Conservation (phyloP, 2,329 filamentous ascomycete genomes). For the Botrytis hyacinthi region DNA sequence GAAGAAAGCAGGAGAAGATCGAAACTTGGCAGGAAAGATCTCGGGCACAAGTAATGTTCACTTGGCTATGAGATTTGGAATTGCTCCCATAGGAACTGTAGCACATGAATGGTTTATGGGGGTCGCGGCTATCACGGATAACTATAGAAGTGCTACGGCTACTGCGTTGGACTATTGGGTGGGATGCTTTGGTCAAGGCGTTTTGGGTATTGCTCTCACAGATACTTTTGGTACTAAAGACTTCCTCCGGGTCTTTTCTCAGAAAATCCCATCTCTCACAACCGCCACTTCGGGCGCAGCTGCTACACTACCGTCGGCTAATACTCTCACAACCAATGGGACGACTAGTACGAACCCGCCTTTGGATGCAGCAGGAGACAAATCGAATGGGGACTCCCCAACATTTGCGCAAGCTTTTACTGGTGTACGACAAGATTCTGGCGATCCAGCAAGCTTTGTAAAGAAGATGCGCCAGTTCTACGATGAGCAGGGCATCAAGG, state of each 20-base stretch:
- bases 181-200: conserved; percentile 80
- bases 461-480: conserved; percentile 54
- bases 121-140: conserved; percentile 82
- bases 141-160: conserved; percentile 84
- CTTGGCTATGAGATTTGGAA: conserved; percentile 87
- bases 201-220: conserved; percentile 84
- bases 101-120: conserved; percentile 99
- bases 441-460: conserved; percentile 65
- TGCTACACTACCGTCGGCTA: conserved; percentile 33
- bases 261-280: conserved; percentile 51
- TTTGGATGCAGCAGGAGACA: conserved; percentile 45
- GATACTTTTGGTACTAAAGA: conserved; percentile 93
- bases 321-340: conserved; percentile 1
- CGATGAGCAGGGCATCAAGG: conserved; percentile 58
- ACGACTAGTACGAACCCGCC: conserved; percentile 7
- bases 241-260: conserved; percentile 81
- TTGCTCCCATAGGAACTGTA: conserved; percentile 82
- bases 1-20: conserved; percentile 64
- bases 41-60: conserved; percentile 95
- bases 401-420: conserved; percentile 65
- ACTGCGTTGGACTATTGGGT: conserved; percentile 85
- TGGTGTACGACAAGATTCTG: conserved; percentile 70
- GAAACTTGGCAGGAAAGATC: conserved; percentile 68
- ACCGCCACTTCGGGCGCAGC: conserved; percentile 36
- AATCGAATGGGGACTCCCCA: conserved; percentile 42